Evolutionary conservation across 225 moss, liverwort and hornwort species (phyloP).

Genomic region (Physcomitrium patens): DNA sequence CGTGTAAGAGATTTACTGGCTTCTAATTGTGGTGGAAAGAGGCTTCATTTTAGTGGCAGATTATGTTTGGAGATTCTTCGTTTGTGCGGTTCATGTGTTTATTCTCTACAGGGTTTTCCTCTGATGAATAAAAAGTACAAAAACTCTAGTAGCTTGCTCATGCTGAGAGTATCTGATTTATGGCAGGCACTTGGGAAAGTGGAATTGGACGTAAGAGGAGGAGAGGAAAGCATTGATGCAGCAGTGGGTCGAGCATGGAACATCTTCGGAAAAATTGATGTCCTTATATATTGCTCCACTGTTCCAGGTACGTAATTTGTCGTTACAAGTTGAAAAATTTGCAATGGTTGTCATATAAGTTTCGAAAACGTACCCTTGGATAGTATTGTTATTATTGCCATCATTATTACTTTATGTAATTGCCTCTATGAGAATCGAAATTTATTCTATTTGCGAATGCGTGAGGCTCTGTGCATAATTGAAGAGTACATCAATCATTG

Average conservation of each 20-base stretch:
- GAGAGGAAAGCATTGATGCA: conserved; percentile 59
- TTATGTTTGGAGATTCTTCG: background rate
- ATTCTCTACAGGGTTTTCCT: background rate
- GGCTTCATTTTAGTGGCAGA: too few species aligned
- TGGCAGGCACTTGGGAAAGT: conserved; percentile 43
- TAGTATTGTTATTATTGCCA: background rate
- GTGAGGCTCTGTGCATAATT: background rate
- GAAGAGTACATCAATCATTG: too few species aligned
- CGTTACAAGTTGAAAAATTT: background rate
- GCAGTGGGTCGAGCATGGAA: conserved; percentile 77
- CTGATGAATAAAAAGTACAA: background rate
- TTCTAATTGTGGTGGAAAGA: too few species aligned
- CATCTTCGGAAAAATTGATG: conserved; percentile 61
- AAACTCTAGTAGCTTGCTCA: background rate
- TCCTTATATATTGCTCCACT: conserved; percentile 58
- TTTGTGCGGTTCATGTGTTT: conserved; percentile 9
- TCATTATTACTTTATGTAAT: too few species aligned
- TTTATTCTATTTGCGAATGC: conserved; percentile 2
- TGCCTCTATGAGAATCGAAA: background rate
- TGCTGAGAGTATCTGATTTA: conserved; percentile 13
- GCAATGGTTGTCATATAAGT: background rate
- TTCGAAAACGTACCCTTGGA: background rate
- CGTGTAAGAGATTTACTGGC: background rate
- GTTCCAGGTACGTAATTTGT: conserved; percentile 48
- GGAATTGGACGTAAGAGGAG: conserved; percentile 56